Evolutionary conservation across 2,329 filamentous ascomycete species (phyloP).

Genomic region (Xylaria sp.): DNA sequence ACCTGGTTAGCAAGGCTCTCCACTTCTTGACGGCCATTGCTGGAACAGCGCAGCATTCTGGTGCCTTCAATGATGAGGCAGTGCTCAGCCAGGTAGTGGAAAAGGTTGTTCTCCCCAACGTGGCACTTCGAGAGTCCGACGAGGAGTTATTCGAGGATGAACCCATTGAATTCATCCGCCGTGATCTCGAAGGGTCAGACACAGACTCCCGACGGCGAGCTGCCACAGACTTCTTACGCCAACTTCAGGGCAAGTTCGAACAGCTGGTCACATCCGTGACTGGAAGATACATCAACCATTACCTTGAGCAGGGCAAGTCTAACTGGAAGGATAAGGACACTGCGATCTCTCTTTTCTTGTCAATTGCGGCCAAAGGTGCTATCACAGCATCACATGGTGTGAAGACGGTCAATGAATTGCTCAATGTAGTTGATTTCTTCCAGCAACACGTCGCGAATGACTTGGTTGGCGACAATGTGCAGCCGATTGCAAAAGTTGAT

Average conservation of each 20-base stretch:
- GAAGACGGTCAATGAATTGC: constrained; percentile 83
- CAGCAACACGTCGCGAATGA: constrained; percentile 91
- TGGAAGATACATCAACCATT: constrained; percentile 83
- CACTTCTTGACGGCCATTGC: constrained; percentile 94
- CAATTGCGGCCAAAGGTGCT: constrained; percentile 89
- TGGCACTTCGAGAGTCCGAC: constrained; percentile 89
- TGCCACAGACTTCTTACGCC: constrained; percentile 91
- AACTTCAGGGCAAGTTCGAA: constrained; percentile 89
- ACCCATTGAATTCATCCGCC: constrained; percentile 95
- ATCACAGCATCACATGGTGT: constrained; percentile 89
- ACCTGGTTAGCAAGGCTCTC: constrained; percentile 89
- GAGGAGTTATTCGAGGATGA: constrained; percentile 97
- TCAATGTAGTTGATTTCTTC: constrained; percentile 95
- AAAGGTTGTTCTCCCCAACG: constrained; percentile 93
- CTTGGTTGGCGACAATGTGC: constrained; percentile 71
- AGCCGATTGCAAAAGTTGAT: constrained; percentile 93
- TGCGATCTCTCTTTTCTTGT: constrained; percentile 94
- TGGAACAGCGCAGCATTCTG: constrained; percentile 76
- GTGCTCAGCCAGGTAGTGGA: constrained; percentile 88
- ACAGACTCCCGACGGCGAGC: constrained; percentile 90
- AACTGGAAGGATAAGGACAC: constrained; percentile 99
- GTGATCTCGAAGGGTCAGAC: constrained; percentile 94
- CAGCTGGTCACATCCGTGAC: constrained; percentile 84
- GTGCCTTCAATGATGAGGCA: constrained; percentile 81
- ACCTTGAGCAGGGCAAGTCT: constrained; percentile 76